Conservation (phyloP, 352 stramenopile species). For the Phytophthora hibernalis region DNA sequence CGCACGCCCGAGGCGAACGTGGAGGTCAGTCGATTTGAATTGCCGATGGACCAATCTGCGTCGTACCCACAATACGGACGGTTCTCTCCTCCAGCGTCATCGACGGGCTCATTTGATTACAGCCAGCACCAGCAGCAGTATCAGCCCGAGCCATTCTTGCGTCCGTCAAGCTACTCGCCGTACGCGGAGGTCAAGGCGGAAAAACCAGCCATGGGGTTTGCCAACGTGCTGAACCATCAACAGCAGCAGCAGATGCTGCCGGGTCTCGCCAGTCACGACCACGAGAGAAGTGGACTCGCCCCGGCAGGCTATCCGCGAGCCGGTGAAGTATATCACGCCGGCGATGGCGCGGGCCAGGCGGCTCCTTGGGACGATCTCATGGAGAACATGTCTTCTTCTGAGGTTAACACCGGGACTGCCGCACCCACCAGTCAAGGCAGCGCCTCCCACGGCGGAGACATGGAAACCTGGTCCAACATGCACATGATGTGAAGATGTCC, state of each 20-base stretch:
- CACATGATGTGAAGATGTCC: slow-evolving; percentile 66
- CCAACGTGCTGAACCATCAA: slow-evolving; percentile 33
- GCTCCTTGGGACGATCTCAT: slow-evolving; percentile 79
- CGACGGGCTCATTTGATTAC: slow-evolving; percentile 34
- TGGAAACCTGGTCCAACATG: slow-evolving; percentile 79
- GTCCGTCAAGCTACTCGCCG: slow-evolving; percentile 32
- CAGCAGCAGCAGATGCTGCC: slow-evolving; percentile 31
- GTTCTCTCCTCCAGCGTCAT: slow-evolving; percentile 29
- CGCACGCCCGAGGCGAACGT: slow-evolving; percentile 48
- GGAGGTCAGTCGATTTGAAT: slow-evolving; percentile 32
- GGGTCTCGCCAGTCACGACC: slow-evolving; percentile 12
- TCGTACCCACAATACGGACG: slow-evolving; percentile 39
- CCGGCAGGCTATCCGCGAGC: slow-evolving; percentile 24
- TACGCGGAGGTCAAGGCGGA: slow-evolving; percentile 35
- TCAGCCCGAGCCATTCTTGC: slow-evolving; percentile 29
- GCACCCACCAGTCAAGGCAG: slow-evolving; percentile 22
- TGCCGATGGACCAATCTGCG: slow-evolving; percentile 34
- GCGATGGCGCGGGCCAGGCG: slow-evolving; percentile 13
- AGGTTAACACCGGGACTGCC: slow-evolving; percentile 20
- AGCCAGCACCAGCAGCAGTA: slow-evolving; percentile 39
- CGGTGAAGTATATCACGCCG: slow-evolving; percentile 27
- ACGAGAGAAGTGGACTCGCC: slow-evolving; percentile 28
- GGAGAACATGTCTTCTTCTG: slow-evolving; percentile 70
- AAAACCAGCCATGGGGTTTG: slow-evolving; percentile 29
- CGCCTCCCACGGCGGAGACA: slow-evolving; percentile 49